Evolutionary conservation across 257 asterid genomes (phyloP).

Genomic region (Scutellaria minor): DNA sequence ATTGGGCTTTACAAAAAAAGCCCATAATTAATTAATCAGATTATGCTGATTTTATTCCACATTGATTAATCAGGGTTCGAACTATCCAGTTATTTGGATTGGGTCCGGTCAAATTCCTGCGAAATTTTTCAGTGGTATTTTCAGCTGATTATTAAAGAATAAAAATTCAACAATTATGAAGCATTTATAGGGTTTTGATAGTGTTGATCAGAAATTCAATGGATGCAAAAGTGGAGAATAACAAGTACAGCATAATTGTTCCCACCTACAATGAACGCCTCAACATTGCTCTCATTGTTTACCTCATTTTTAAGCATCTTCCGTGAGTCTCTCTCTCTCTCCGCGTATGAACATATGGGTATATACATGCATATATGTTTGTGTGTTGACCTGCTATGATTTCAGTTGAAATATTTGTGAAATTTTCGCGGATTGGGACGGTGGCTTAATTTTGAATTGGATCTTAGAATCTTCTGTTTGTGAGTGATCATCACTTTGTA

Average conservation of each 20-base stretch:
- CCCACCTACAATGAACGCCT: constrained; percentile 98
- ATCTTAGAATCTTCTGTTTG: not conserved
- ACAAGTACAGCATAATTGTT: constrained; percentile 83
- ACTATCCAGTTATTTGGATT: not conserved
- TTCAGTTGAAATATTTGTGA: not conserved
- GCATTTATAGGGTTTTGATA: constrained; percentile 36
- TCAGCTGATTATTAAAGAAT: constrained; percentile 9
- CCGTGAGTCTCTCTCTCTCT: constrained; percentile 47
- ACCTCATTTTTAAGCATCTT: constrained; percentile 92
- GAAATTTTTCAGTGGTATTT: not conserved
- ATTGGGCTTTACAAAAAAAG: no score
- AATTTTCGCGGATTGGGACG: constrained; percentile 20
- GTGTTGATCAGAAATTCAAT: constrained; percentile 40
- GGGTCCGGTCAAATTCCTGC: not conserved
- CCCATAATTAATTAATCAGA: not conserved
- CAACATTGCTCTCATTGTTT: constrained; percentile 86
- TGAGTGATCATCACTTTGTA: not conserved
- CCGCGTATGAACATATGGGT: not conserved
- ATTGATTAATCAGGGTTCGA: not conserved
- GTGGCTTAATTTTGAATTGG: constrained; percentile 1
- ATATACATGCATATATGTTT: not conserved
- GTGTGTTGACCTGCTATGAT: not conserved
- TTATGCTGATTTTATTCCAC: constrained; percentile 9
- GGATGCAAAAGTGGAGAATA: constrained; percentile 55
- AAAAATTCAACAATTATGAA: constrained; percentile 10